These are phyloP conservation scores for Xylaria arbuscula DNA, from an alignment of 2,329 filamentous ascomycete species.

Conservation along the genomic window DNA sequence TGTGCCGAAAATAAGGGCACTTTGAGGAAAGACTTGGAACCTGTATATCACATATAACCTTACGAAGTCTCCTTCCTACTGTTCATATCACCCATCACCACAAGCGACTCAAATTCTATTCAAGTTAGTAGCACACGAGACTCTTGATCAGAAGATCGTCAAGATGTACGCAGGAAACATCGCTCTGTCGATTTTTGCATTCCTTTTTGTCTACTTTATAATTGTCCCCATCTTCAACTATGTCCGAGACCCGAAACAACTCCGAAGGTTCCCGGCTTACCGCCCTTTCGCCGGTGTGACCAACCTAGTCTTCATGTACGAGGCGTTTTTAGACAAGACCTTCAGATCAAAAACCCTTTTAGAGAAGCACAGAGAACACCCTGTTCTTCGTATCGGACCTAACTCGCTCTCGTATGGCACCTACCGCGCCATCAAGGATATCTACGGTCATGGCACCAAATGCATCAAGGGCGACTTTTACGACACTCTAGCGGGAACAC, in stretches of 20 bases:
- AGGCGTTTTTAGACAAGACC: constrained; percentile 5
- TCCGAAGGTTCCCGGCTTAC: constrained; percentile 16
- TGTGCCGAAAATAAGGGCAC: neutral
- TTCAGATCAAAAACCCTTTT: constrained; percentile 10
- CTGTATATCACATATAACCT: constrained; percentile 14
- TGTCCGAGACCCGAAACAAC: constrained; percentile 14
- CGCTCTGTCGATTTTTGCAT: neutral
- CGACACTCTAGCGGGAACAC: neutral
- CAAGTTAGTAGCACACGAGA: neutral
- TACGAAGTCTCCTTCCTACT: neutral
- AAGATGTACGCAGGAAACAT: constrained; percentile 1
- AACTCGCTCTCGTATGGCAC: constrained; percentile 9
- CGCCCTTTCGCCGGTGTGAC: constrained; percentile 5
- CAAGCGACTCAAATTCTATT: neutral
- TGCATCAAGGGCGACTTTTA: constrained; percentile 15
- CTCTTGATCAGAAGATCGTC: neutral
- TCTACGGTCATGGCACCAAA: constrained; percentile 14
- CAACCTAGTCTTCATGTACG: constrained; percentile 19
- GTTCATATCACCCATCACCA: neutral
- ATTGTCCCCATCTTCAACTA: constrained; percentile 10
- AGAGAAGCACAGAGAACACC: constrained; percentile 9
- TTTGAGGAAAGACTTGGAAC: neutral
- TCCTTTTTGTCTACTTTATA: constrained; percentile 11
- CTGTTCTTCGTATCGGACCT: constrained; percentile 10
- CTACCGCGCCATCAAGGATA: constrained; percentile 8